Evolutionary conservation across 257 asterid genomes (phyloP).

Genomic region (Lavandula angustifolia): DNA sequence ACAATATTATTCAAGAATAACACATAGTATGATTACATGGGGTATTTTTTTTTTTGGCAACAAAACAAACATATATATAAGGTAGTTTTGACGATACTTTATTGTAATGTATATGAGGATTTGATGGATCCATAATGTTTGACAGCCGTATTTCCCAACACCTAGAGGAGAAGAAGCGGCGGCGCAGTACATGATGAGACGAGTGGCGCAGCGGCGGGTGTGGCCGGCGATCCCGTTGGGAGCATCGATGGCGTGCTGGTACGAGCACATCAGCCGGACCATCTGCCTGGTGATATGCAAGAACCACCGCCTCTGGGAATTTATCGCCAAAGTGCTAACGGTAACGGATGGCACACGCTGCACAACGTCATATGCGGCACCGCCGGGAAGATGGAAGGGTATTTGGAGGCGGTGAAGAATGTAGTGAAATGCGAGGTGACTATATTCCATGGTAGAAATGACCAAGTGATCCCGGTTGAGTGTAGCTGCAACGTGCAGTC

Average conservation of each 20-base stretch:
- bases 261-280: slow-evolving; percentile 87
- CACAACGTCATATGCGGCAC: slow-evolving; percentile 94
- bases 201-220: slow-evolving; percentile 88
- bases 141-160: slow-evolving; percentile 91
- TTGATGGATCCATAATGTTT: neutral
- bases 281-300: slow-evolving; percentile 85
- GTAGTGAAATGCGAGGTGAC: slow-evolving; percentile 59
- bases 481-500: slow-evolving; percentile 77
- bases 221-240: slow-evolving; percentile 87
- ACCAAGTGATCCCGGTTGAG: slow-evolving; percentile 83
- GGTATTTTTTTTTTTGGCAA: too few relatives aligned
- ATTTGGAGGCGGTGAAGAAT: slow-evolving; percentile 59
- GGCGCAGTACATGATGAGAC: slow-evolving; percentile 83
- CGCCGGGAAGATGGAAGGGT: slow-evolving; percentile 74
- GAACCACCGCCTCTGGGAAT: slow-evolving; percentile 89
- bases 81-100: too few relatives aligned
- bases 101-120: too few relatives aligned
- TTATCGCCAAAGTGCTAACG: slow-evolving; percentile 76
- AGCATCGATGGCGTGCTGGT: slow-evolving; percentile 93
- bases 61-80: too few relatives aligned
- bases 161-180: slow-evolving; percentile 82
- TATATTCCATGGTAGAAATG: slow-evolving; percentile 71
- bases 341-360: slow-evolving; percentile 96
- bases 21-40: too few relatives aligned
- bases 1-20: too few relatives aligned